Conservation (phyloP, 2,329 filamentous ascomycete species). For the Rutstroemia sp. region DNA sequence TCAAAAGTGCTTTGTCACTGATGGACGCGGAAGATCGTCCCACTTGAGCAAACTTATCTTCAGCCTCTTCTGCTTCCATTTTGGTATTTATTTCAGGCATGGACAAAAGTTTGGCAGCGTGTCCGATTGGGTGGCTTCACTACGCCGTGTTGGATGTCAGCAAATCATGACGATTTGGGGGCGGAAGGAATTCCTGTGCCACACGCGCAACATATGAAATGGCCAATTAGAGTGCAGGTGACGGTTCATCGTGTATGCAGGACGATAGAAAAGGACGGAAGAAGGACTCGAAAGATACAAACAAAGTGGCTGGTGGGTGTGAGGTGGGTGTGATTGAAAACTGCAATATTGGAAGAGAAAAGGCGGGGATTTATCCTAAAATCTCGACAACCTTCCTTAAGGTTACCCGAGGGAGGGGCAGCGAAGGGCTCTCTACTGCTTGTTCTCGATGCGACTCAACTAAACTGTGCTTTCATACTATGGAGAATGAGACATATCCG, state of each 20-base stretch:
- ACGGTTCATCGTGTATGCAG: slow-evolving; percentile 4
- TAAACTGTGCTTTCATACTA: too few relatives aligned
- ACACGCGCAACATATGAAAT: neutral
- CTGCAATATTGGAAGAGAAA: too few relatives aligned
- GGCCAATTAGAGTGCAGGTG: slow-evolving; percentile 2
- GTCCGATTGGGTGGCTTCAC: neutral
- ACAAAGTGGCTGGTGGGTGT: slow-evolving; percentile 2
- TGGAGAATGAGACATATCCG: too few relatives aligned
- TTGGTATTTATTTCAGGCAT: slow-evolving; percentile 3
- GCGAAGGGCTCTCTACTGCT: too few relatives aligned
- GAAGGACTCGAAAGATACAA: neutral
- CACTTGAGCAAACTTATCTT: slow-evolving; percentile 3
- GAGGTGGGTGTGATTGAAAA: neutral
- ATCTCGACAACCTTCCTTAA: too few relatives aligned
- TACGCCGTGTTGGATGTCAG: neutral
- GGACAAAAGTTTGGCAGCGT: neutral
- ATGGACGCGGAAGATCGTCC: neutral
- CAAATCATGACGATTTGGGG: neutral
- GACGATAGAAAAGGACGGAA: neutral
- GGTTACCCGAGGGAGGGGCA: too few relatives aligned
- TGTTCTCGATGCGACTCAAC: too few relatives aligned
- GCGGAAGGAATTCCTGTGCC: neutral
- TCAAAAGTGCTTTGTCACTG: slow-evolving; percentile 6
- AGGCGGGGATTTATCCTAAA: too few relatives aligned
- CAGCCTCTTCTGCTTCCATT: slow-evolving; percentile 12